Base-by-base conservation (phyloP, 2,329 filamentous ascomycete genomes). In the Neonectria faginata region DNA sequence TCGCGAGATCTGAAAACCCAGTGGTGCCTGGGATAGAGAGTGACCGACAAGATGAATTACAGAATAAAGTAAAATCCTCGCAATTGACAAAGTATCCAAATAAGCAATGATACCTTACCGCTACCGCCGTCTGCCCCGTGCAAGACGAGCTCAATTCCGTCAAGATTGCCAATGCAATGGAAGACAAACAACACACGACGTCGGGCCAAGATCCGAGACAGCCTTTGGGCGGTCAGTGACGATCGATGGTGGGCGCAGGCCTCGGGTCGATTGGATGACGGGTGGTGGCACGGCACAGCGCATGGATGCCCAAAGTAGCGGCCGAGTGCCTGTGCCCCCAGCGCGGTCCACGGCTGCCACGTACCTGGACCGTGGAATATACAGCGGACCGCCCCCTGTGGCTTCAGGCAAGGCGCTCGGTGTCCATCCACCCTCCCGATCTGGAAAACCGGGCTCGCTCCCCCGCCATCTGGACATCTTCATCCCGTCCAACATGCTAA, bases 191-290 rank as follows among this genome's bases (percentile, higher is more conserved):
- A 67, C 62, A 50, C 56, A 61, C 45, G 48, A 64, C 47, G 51
- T 72, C 66, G 65, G 67, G 57, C 65, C 55, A 72, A 67, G 65
- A 67, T 71, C 66, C 69, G 68, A 70, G 68, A 65, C 68, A 68
- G 33, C 56, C 22, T 44, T 29, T 44, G 67, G 64, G 71, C 71
- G 71, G 71, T 73, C 71, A 72, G 60, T 29, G 48, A 52, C 20
- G 36, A 52, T 25, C 20, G 36, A 52, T 25, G 36, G 57, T 41
- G 14, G 29, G 47, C 48, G 36, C 36, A 39, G n/a, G 4, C 36
- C 14, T 29, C 29, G 29, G 29, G 29, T 18, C 54, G 27, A 62
- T 62, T 62, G 60, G 60, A 47, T 45, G 54, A 27, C 47, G 25
- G 31, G 25, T 29, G 45, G 60, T 51, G 60, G 60, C 47, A 51